phyloP scores from a whole-genome alignment of 2,329 filamentous ascomycete species.

The Helotiales sp. region DNA sequence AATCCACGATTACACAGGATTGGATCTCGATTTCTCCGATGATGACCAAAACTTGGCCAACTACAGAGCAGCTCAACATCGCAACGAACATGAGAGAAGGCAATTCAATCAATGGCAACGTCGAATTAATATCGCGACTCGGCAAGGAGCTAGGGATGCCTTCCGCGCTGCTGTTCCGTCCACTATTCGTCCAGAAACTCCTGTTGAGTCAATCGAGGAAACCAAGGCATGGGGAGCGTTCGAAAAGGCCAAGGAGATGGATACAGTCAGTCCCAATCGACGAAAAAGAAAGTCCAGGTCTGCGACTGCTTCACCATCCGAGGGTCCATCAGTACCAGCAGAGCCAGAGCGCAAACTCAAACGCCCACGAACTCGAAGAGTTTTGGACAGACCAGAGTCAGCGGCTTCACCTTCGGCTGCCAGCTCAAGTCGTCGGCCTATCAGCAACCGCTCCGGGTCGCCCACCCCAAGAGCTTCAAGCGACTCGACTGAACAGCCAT shows the following conservation, averaged over 20 bases:
- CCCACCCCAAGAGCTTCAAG: slow-evolving; percentile 36
- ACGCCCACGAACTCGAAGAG: slow-evolving; percentile 78
- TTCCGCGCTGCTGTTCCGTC: slow-evolving; percentile 73
- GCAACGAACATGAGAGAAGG: slow-evolving; percentile 56
- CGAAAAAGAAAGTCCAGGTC: slow-evolving; percentile 79
- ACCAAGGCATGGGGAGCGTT: slow-evolving; percentile 87
- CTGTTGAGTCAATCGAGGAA: slow-evolving; percentile 77
- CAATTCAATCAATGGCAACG: slow-evolving; percentile 79
- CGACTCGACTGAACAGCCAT: slow-evolving; percentile 61
- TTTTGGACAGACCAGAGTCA: slow-evolving; percentile 57
- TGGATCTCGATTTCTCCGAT: slow-evolving; percentile 85
- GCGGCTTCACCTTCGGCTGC: slow-evolving; percentile 39
- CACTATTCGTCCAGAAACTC: slow-evolving; percentile 59
- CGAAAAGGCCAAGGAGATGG: slow-evolving; percentile 78
- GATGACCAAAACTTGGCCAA: slow-evolving; percentile 61
- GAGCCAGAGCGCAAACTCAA: slow-evolving; percentile 85
- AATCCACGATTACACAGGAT: slow-evolving; percentile 69
- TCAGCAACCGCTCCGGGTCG: slow-evolving; percentile 30
- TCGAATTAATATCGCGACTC: slow-evolving; percentile 79
- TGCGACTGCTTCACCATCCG: slow-evolving; percentile 70
- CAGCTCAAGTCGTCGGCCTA: slow-evolving; percentile 44
- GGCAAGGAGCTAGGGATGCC: slow-evolving; percentile 74
- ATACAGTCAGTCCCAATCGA: slow-evolving; percentile 55
- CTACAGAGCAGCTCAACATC: slow-evolving; percentile 59
- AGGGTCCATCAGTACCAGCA: slow-evolving; percentile 57